phyloP scores from a whole-genome alignment of 2,329 filamentous ascomycete genomes.

The Alternaria incomplexa region DNA sequence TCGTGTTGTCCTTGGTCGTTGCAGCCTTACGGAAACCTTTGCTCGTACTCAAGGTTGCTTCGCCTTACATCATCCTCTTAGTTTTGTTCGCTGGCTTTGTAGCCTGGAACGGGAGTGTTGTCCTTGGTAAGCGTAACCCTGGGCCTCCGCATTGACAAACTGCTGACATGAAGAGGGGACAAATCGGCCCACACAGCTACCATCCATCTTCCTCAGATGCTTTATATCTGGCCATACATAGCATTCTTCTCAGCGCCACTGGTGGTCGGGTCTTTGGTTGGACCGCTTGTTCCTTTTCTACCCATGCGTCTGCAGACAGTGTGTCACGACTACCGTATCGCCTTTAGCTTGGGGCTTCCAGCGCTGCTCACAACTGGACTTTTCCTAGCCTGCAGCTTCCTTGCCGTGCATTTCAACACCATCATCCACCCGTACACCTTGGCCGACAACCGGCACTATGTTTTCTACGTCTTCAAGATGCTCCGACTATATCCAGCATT shows the following conservation, averaged over 20 bases:
- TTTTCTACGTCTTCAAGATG: constrained; percentile 93
- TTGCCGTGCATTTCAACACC: constrained; percentile 79
- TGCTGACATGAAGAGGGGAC: constrained; percentile 66
- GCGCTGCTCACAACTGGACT: constrained; percentile 38
- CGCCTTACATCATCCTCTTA: constrained; percentile 68
- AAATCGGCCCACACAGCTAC: constrained; percentile 94
- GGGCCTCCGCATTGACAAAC: background rate
- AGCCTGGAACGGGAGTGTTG: constrained; percentile 86
- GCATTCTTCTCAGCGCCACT: constrained; percentile 88
- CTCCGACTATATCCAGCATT: constrained; percentile 69
- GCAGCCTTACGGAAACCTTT: constrained; percentile 58
- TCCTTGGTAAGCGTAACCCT: constrained; percentile 68
- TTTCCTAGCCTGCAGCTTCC: constrained; percentile 49
- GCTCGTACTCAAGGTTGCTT: constrained; percentile 47
- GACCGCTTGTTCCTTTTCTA: constrained; percentile 37
- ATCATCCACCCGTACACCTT: constrained; percentile 94
- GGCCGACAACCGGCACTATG: constrained; percentile 95
- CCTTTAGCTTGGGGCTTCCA: constrained; percentile 8
- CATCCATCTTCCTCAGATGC: constrained; percentile 86
- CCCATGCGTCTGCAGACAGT: constrained; percentile 19
- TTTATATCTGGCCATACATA: constrained; percentile 93
- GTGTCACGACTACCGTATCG: constrained; percentile 8
- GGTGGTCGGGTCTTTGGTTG: constrained; percentile 63
- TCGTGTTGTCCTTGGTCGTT: constrained; percentile 66
- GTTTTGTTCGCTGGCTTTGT: constrained; percentile 76